These are phyloP conservation scores for Aureobasidium musti DNA, from an alignment of 2,329 filamentous ascomycete species.

Conservation along the genomic window DNA sequence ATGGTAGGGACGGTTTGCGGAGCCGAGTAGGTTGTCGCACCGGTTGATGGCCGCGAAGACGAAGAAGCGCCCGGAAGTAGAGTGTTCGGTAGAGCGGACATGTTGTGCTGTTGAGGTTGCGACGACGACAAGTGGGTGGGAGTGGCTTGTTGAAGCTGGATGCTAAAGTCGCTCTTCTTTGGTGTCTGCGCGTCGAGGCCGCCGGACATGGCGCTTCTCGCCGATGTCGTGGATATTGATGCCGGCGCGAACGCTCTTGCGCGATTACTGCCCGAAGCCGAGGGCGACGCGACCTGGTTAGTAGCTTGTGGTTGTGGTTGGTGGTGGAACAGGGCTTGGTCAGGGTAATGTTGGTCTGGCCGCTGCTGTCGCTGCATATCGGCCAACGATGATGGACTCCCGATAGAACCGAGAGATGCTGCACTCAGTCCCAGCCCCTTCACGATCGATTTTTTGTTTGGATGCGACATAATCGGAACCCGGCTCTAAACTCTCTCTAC, in stretches of 20 bases:
- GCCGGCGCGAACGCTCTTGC: background rate
- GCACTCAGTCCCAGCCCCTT: slow-evolving; percentile 9
- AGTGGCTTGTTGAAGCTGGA: slow-evolving; percentile 60
- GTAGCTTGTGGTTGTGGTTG: background rate
- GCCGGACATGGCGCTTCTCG: slow-evolving; percentile 18
- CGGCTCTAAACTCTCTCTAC: background rate
- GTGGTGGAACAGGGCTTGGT: background rate
- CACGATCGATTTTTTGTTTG: slow-evolving; percentile 9
- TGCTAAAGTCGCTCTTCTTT: slow-evolving; percentile 54
- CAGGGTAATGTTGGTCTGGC: slow-evolving; percentile 8
- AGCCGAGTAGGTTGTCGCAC: slow-evolving; percentile 53
- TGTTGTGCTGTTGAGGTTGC: slow-evolving; percentile 26
- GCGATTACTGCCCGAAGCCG: background rate
- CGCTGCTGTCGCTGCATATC: slow-evolving; percentile 5
- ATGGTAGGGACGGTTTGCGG: slow-evolving; percentile 60
- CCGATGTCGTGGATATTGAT: background rate
- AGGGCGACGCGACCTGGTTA: background rate
- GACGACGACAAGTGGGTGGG: slow-evolving; percentile 33
- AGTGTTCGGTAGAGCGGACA: slow-evolving; percentile 57
- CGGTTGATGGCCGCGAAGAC: slow-evolving; percentile 31
- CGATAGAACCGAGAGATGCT: slow-evolving; percentile 1
- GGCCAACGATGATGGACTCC: slow-evolving; percentile 10
- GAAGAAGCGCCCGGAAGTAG: slow-evolving; percentile 56
- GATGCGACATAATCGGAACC: slow-evolving; percentile 1
- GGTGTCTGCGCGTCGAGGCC: slow-evolving; percentile 47